phyloP scores from a whole-genome alignment of 306 rosid species.

The Glycine tomentella region DNA sequence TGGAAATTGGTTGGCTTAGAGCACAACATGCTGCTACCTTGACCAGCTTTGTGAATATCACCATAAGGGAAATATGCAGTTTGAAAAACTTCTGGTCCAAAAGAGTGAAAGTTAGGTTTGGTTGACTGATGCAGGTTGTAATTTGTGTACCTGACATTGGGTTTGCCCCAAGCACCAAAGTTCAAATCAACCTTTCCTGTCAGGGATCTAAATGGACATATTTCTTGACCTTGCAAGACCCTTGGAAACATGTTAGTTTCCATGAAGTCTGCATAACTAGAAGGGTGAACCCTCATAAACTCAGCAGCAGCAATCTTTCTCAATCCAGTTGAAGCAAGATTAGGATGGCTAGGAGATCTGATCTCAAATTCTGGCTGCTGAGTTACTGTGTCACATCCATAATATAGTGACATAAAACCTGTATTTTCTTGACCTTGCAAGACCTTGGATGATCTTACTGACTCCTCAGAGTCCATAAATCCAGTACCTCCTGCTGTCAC shows the following conservation, averaged over 20 bases:
- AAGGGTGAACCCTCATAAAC: slow-evolving; percentile 67
- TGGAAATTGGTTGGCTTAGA: slow-evolving; percentile 59
- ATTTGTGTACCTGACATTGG: slow-evolving; percentile 59
- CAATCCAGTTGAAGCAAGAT: slow-evolving; percentile 57
- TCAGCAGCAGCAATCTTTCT: slow-evolving; percentile 67
- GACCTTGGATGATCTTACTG: slow-evolving; percentile 97
- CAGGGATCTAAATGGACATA: slow-evolving; percentile 77
- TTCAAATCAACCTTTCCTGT: slow-evolving; percentile 66
- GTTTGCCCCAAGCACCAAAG: slow-evolving; percentile 75
- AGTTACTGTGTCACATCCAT: slow-evolving; percentile 78
- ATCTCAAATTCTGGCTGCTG: slow-evolving; percentile 72
- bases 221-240: slow-evolving; percentile 99
- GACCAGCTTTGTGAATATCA: slow-evolving; percentile 66
- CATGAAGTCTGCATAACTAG: slow-evolving; percentile 72
- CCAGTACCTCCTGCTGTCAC: slow-evolving; percentile 70
- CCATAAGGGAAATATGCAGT: slow-evolving; percentile 67
- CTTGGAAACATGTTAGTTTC: slow-evolving; percentile 78
- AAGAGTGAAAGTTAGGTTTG: slow-evolving; percentile 59
- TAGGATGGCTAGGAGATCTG: slow-evolving; percentile 65
- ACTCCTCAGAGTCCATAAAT: slow-evolving; percentile 90
- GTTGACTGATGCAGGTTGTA: slow-evolving; percentile 68
- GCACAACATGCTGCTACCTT: slow-evolving; percentile 57
- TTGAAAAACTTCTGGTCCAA: slow-evolving; percentile 62
- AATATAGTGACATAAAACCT: slow-evolving; percentile 78
- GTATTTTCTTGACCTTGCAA: slow-evolving; percentile 99